Conservation (phyloP, 139 green algal genomes). For the Zygnema cylindricum region DNA sequence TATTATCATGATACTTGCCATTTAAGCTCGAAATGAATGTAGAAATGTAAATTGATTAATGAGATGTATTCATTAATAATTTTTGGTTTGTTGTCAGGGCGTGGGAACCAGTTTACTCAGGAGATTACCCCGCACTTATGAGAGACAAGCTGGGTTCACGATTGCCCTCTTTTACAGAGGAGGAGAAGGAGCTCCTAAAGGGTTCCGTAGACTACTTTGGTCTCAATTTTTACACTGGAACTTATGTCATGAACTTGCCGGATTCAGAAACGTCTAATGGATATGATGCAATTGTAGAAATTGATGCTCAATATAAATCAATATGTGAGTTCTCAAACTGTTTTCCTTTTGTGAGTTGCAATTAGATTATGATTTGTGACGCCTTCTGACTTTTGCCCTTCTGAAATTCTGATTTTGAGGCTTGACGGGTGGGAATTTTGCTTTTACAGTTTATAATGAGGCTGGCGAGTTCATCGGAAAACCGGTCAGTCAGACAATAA, state of each 20-base stretch:
- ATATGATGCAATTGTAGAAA: neutral
- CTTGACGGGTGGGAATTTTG: too few species aligned
- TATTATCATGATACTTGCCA: too few species aligned
- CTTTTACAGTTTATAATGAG: neutral
- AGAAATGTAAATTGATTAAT: too few species aligned
- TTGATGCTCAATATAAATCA: neutral
- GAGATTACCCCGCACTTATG: constrained; percentile 64
- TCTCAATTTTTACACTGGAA: constrained; percentile 72
- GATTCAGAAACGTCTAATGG: neutral
- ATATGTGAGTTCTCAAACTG: too few species aligned
- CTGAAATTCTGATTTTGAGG: too few species aligned
- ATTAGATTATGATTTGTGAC: too few species aligned
- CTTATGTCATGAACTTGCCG: neutral
- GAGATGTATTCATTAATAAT: neutral
- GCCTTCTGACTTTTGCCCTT: too few species aligned
- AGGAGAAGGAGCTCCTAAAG: constrained; percentile 64
- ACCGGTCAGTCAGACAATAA: neutral
- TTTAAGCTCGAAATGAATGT: too few species aligned
- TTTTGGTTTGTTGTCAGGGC: constrained; percentile 56
- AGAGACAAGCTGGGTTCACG: constrained; percentile 30
- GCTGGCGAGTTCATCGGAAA: neutral
- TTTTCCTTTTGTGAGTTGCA: too few species aligned
- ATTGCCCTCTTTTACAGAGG: constrained; percentile 65
- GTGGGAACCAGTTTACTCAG: constrained; percentile 67
- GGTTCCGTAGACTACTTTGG: constrained; percentile 69